phyloP scores from a whole-genome alignment of 1,284 basidiomycete genomes.

The Rhodotorula sp. region DNA sequence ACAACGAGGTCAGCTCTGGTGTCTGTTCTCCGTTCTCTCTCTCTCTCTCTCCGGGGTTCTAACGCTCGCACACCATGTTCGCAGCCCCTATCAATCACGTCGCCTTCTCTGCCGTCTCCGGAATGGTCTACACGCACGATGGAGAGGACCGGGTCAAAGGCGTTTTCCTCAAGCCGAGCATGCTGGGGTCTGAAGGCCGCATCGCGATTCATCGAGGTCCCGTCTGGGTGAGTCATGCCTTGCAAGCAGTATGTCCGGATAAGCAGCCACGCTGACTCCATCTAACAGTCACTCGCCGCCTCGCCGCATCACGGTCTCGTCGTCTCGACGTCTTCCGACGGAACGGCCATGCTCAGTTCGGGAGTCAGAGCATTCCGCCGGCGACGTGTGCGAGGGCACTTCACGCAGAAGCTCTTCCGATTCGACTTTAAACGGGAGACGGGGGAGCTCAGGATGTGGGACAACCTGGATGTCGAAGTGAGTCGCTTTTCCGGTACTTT shows the following conservation, averaged over 20 bases:
- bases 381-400: slow-evolving; percentile 18
- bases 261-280: background rate
- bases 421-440: slow-evolving; percentile 75
- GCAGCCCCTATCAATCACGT: slow-evolving; percentile 22
- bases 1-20: slow-evolving; percentile 56
- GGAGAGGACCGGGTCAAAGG: slow-evolving; percentile 32
- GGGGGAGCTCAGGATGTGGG: slow-evolving; percentile 75
- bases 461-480: slow-evolving; percentile 60
- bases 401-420: slow-evolving; percentile 74
- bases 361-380: slow-evolving; percentile 67
- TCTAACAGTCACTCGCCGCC: slow-evolving; percentile 61
- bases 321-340: slow-evolving; percentile 76
- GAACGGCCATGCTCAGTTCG: slow-evolving; percentile 65
- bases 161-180: slow-evolving; percentile 22
- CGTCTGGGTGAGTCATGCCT: slow-evolving; percentile 63
- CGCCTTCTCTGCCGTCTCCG: slow-evolving; percentile 28
- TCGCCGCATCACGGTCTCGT: slow-evolving; percentile 85
- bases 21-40: no score
- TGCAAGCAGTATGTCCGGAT: background rate
- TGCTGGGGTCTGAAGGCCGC: slow-evolving; percentile 18
- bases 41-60: background rate
- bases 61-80: no score
- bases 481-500: background rate
- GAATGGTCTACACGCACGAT: slow-evolving; percentile 28
- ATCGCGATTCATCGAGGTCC: slow-evolving; percentile 57